Conservation (phyloP, 2,329 filamentous ascomycete species). For the Aspergillus bombycis region DNA sequence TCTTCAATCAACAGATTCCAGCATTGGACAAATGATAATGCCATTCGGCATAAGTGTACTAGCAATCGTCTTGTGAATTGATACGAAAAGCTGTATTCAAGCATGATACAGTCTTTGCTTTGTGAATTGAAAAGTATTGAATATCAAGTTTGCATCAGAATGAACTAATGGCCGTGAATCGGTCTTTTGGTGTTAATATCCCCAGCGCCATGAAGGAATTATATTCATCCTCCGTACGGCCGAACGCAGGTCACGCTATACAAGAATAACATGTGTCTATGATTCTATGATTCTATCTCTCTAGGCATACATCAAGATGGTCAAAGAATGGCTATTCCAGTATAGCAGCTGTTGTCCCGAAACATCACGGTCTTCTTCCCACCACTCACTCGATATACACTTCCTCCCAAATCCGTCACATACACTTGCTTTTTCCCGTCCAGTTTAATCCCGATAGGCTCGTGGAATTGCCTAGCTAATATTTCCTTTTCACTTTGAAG, state of each 20-base stretch:
- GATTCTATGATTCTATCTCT: background rate
- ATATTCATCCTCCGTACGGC: background rate
- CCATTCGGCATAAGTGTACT: no score
- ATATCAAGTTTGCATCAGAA: no score
- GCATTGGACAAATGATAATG: no score
- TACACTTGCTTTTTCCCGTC: constrained; percentile 23
- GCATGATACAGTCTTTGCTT: no score
- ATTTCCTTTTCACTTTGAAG: constrained; percentile 20
- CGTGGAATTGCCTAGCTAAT: constrained; percentile 29
- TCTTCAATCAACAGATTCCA: no score
- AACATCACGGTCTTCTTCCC: constrained; percentile 25
- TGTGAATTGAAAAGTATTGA: no score
- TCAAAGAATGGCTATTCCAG: constrained; percentile 18
- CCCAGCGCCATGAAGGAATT: background rate
- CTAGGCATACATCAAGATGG: background rate
- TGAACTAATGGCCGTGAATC: no score
- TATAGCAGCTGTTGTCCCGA: constrained; percentile 25
- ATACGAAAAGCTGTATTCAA: no score
- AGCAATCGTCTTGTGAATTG: no score
- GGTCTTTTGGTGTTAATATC: no score
- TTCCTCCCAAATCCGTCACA: constrained; percentile 29
- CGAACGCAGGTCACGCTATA: no score
- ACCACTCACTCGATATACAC: constrained; percentile 23
- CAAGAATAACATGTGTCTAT: no score
- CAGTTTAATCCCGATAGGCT: constrained; percentile 31